Percentiles rank a stretch among this genome's conserved stretches.
phyloP scores from a whole-genome alignment of 768 basidiomycete genomes.

The Leccinum barrowsii region DNA sequence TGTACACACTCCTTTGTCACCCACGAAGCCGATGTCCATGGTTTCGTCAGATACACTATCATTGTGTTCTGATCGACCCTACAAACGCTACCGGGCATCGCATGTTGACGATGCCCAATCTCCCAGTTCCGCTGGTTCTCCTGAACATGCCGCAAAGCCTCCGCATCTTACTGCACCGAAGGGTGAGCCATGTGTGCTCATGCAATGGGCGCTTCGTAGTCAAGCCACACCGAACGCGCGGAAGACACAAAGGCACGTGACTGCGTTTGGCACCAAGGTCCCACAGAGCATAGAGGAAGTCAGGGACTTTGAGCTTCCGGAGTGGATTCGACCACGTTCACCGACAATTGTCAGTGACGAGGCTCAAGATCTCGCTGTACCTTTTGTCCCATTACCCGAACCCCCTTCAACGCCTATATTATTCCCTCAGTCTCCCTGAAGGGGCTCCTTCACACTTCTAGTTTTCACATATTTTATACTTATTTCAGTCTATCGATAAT shows the following conservation, averaged over 20 bases:
- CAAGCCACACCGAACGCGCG: conserved; percentile 41
- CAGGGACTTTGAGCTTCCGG: conserved; percentile 55
- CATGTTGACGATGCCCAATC: conserved; percentile 22
- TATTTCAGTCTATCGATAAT: conserved; percentile 21
- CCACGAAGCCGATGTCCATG: conserved; percentile 27
- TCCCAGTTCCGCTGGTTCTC: conserved; percentile 16
- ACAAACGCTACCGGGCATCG: conserved; percentile 28
- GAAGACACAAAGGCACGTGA: conserved; percentile 50
- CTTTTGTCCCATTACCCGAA: conserved; percentile 1
- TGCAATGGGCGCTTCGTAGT: conserved; percentile 51
- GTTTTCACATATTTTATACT: conserved; percentile 27
- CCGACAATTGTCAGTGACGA: conserved; percentile 11
- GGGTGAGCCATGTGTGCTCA: conserved; percentile 34
- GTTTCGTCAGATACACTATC: conserved; percentile 31
- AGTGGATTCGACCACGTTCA: conserved; percentile 41
- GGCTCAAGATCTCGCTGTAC: conserved; percentile 2
- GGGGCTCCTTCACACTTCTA: conserved; percentile 9
- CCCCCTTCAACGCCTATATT: conserved; percentile 10
- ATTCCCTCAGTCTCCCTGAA: conserved; percentile 1
- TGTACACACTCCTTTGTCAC: conserved; percentile 12
- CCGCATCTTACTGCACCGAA: conserved; percentile 14
- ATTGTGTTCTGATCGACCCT: conserved; percentile 25
- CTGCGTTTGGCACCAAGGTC: conserved; percentile 61
- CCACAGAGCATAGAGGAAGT: conserved; percentile 44
- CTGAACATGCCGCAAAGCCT: conserved; percentile 18